Conservation (phyloP, 2,329 filamentous ascomycete species). For the Arthrocladium fulminans region DNA sequence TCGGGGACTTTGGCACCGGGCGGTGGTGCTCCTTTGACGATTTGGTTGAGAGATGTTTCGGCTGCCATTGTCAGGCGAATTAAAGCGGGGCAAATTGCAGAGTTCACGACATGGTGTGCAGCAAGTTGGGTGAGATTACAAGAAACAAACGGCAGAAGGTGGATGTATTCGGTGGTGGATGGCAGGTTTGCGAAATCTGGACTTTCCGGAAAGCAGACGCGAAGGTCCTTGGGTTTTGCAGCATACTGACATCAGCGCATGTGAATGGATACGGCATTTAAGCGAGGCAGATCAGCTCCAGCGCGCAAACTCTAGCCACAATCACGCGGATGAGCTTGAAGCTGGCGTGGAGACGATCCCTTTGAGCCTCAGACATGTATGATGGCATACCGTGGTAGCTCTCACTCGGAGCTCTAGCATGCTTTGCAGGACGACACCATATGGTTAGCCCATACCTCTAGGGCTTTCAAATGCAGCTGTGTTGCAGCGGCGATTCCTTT, state of each 20-base stretch:
- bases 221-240: neutral
- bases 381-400: too few relatives aligned
- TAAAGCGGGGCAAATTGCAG: neutral
- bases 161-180: too few relatives aligned
- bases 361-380: too few relatives aligned
- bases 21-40: conserved; percentile 80
- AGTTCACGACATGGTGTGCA: neutral
- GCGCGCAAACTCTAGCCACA: neutral
- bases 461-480: too few relatives aligned
- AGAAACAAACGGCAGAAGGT: too few relatives aligned
- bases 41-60: conserved; percentile 63
- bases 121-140: too few relatives aligned
- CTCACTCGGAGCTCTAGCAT: too few relatives aligned
- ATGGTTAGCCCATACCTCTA: too few relatives aligned
- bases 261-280: neutral
- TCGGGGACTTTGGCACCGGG: conserved; percentile 44
- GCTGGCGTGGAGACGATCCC: too few relatives aligned
- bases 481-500: too few relatives aligned
- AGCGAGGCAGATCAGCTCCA: neutral
- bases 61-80: conserved; percentile 43
- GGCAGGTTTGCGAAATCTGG: too few relatives aligned
- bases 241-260: conserved; percentile 9
- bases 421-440: too few relatives aligned
- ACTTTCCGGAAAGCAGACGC: neutral
- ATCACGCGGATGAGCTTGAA: neutral